phyloP scores from a whole-genome alignment of 331 rosid species.

The Acacia concinna region DNA sequence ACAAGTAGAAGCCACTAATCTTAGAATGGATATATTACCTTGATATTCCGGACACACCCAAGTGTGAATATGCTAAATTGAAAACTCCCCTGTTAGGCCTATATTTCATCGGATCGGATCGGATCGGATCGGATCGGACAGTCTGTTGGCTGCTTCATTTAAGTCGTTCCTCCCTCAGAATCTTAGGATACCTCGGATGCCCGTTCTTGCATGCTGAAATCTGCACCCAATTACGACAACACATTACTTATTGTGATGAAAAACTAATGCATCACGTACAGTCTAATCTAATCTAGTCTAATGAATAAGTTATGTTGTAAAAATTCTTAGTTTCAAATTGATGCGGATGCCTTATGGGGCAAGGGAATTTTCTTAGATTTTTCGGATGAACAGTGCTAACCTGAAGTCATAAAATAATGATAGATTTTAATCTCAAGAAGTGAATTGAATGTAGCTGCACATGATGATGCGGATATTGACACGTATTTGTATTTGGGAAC shows the following conservation, averaged over 20 bases:
- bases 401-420: not conserved
- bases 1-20: not conserved
- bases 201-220: slow-evolving; percentile 86
- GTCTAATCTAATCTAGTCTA: not conserved
- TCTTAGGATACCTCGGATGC: slow-evolving; percentile 74
- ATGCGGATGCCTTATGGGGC: not conserved
- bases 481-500: slow-evolving; percentile 10
- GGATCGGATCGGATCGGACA: too few species aligned
- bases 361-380: not conserved
- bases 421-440: slow-evolving; percentile 1
- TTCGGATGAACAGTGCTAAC: not conserved
- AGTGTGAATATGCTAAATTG: slow-evolving; percentile 20
- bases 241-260: not conserved
- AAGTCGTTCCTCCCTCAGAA: slow-evolving; percentile 60
- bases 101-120: not conserved
- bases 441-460: slow-evolving; percentile 28
- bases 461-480: slow-evolving; percentile 16
- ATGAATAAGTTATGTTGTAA: not conserved
- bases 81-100: slow-evolving; percentile 8
- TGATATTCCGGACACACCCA: slow-evolving; percentile 22
- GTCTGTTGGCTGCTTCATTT: slow-evolving; percentile 39
- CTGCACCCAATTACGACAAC: slow-evolving; percentile 46
- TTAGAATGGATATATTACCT: slow-evolving; percentile 13
- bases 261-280: not conserved
- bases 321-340: not conserved